A percentile compares a stretch with the other conserved stretches of the same genome.
Evolutionary conservation across 495 filamentous ascomycete genomes (phyloP).

Genomic region (Aspergillus leporis): DNA sequence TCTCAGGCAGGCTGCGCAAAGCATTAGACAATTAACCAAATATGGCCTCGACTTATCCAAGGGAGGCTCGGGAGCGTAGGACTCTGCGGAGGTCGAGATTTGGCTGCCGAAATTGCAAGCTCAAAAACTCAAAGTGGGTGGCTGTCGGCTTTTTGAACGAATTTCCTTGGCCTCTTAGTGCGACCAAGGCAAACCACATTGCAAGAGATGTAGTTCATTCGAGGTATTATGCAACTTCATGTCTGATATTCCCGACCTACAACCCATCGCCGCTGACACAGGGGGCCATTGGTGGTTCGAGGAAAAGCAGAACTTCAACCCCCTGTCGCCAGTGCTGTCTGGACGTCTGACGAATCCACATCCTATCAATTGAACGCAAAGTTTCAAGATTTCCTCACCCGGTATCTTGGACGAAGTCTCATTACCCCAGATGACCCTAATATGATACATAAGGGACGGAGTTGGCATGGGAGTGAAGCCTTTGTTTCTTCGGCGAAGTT

Average conservation of each 20-base stretch:
- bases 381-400: constrained; percentile 40
- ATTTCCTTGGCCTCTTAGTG: constrained; percentile 30
- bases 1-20: constrained; percentile 12
- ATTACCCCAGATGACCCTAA: constrained; percentile 35
- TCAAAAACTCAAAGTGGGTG: constrained; percentile 48
- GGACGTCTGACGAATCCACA: constrained; percentile 30
- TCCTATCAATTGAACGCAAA: constrained; percentile 35
- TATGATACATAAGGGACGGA: too few relatives aligned
- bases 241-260: constrained; percentile 38
- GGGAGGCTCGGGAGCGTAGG: constrained; percentile 1
- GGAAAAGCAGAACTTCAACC: constrained; percentile 20
- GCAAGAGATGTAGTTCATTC: constrained; percentile 44
- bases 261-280: constrained; percentile 30
- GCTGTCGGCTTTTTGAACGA: constrained; percentile 12
- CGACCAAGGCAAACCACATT: constrained; percentile 46
- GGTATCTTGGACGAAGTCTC: constrained; percentile 40
- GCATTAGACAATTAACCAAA: constrained; percentile 1
- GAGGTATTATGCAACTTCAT: constrained; percentile 47
- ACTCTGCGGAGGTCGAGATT: constrained; percentile 36
- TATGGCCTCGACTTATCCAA: constrained; percentile 24
- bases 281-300: constrained; percentile 20
- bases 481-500: too few relatives aligned
- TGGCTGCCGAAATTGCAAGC: constrained; percentile 53
- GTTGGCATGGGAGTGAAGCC: too few relatives aligned
- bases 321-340: constrained; percentile 31